Evolutionary conservation across 2,329 filamentous ascomycete species (phyloP), one percentile per base, ranked within the genome.

Genomic region (Ceratocystis cubensis): DNA sequence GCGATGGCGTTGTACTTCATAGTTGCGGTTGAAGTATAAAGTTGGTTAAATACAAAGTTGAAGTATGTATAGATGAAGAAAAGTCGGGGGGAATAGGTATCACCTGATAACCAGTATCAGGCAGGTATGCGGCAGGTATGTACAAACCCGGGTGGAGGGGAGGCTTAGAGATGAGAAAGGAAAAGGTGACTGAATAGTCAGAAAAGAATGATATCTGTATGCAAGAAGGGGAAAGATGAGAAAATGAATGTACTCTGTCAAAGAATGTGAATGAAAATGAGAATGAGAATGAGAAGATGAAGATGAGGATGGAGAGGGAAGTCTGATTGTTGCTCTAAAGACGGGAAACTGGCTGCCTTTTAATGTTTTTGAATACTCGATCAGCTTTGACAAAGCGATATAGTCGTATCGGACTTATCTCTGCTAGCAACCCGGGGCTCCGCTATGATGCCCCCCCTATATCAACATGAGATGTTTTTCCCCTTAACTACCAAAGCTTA

Each of bases 1-100:
- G 25, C 25, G 25, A 63, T 33, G 6, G 66, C 53, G 44, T n/a
- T 15, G 66, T 68, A 68, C 59, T 68, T 68, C 66, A 68, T 68
- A 28, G 20, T 50, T 30, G 62, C 8, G 45, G 28, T 22, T 20
- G 62, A 64, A 28, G 22, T n/a, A 15, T 22, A 15, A 25, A 15
- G 8, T 10, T 44, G 30, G 25, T 22, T n/a, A 25, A 15, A n/a
- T 25, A 41, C 8, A 30, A 28, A 28, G 5, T 6, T 17, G 22
- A 10, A 17, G n/a, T 15, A n/a, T 22, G 3, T 13, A 25, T 25
- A 25, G 22, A 20, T n/a, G 45, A 28, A 46, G 22, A 22, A 6
- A 8, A 20, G 17, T 0, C 17, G 5, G 8, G 8, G 8, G 2
- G 20, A 2, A 50, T n/a, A n/a, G 10, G 20, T n/a, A 33, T 10